Base-by-base conservation (phyloP, 2,329 filamentous ascomycete species). In the Ploettnerulaceae sp. region DNA sequence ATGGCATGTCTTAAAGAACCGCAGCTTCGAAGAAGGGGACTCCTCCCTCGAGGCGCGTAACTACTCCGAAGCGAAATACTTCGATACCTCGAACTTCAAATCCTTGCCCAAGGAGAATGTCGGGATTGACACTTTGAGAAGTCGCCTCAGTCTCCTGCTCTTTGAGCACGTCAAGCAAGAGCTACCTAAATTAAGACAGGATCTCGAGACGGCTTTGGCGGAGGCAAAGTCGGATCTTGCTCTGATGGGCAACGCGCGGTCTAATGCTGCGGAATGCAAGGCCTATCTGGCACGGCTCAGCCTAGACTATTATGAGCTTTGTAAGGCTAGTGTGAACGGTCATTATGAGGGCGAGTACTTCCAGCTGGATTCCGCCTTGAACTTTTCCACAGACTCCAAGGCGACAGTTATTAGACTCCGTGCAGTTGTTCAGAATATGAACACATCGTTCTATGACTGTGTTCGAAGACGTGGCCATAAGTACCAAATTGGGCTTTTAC, bases 1-100 rank as follows among this genome's bases (percentile, higher is more conserved):
- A 2, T 76, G 73, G 72, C 73, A 75, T 56, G 66, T 69, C 0
- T 52, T 76, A 7, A 68, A 65, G 41, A 75, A 75, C 54, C 49
- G 70, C 25, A 57, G 66, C 45, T 67, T 64, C 52, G 55, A 75
- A 51, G 54, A 68, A 47, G 38, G 64, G 48, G 37, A 68, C 51
- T 28, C 55, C 57, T 45, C 63, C 26, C 6, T 61, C 1, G 25
- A 37, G 34, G 37, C 54, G 49, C 52, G 60, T 20, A 60, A 59
- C 31, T 22, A 29, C 7, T 42, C 49, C 3, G 62, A 61, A 38
- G 38, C 12, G 1, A 24, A 15, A 0, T 65, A 51, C 45, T 61
- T 66, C 33, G 46, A 51, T 0, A 56, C 34, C 0, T 58, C 57
- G 1, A 60, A 57, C 14, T 66, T 62, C 48, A 64, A 58, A 1